These are phyloP conservation scores for Colletotrichum sp. DNA, from an alignment of 2,329 filamentous ascomycete genomes.

Conservation along the genomic window DNA sequence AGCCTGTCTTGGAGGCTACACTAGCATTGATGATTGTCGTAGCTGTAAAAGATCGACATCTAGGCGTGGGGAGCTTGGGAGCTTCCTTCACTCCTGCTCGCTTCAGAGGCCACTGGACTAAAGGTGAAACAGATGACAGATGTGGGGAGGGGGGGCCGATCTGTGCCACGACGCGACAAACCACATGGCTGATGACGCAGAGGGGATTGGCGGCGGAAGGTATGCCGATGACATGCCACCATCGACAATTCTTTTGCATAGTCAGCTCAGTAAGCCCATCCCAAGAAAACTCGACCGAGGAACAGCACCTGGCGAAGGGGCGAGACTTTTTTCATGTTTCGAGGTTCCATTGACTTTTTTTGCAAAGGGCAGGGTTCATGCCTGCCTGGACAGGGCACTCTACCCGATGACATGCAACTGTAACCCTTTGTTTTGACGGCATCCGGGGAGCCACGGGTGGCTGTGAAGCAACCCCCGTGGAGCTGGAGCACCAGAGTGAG, in stretches of 20 bases:
- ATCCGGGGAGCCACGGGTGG: background rate
- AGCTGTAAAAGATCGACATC: background rate
- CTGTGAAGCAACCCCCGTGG: background rate
- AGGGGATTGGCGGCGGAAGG: background rate
- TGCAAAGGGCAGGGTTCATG: background rate
- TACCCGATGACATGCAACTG: background rate
- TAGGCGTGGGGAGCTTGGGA: background rate
- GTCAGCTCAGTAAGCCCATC: background rate
- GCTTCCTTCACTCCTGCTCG: background rate
- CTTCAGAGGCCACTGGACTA: background rate
- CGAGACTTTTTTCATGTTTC: background rate
- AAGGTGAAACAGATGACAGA: constrained; percentile 19
- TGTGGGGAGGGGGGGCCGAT: constrained; percentile 8
- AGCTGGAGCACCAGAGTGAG: background rate
- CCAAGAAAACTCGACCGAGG: background rate
- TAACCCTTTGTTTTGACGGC: background rate
- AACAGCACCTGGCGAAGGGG: too few species aligned
- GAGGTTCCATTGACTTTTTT: background rate
- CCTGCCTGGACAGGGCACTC: background rate
- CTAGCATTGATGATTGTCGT: background rate
- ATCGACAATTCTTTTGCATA: background rate
- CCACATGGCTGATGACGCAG: constrained; percentile 19
- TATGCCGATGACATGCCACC: background rate
- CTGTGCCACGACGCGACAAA: constrained; percentile 2
- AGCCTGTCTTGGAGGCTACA: background rate